Base-by-base conservation (phyloP, 2,329 filamentous ascomycete species). In the Fusarium sublunatum region DNA sequence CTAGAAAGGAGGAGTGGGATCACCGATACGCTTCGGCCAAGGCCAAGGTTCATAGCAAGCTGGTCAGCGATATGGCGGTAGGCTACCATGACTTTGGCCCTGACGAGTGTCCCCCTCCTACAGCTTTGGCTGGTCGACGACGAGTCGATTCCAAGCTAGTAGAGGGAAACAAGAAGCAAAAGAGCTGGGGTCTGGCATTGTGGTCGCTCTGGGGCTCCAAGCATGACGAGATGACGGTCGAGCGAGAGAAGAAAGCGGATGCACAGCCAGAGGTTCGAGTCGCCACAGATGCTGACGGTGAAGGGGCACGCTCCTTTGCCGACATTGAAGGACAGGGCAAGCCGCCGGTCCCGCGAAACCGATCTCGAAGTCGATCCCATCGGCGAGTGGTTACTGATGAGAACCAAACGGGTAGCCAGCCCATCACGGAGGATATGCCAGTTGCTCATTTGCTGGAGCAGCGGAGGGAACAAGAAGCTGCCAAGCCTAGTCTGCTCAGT, bases 171-270 rank as follows among this genome's bases (percentile, higher is more conserved):
- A 83, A 83, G 72, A 87, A 82, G 75, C 82, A 77, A 65, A 88
- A 86, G 81, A 93, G 91, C 64, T 86, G 90, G 76, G 91, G 90
- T 7, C 81, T 97, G 74, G 86, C 88, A 3, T 79, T 97, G 64
- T 98, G 94, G 94, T 91, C 88, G 45, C 81, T 89, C 2, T 96
- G 93, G 91, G 93, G 92, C 12, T 93, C 90, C 41, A 96, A 91
- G 73, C 92, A 97, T 72, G 95, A 98, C 72, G 86, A 94, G 74
- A 83, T 83, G 61, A 91, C 90, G 0, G 82, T 96, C 4, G 78
- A 81, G 42, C 79, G 86, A 4, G 86, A 88, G 72, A 74, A 83
- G 48, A 81, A 82, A 62, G 82, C 82, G 1, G 80, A 82, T 3
- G 75, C 77, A 54, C 69, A 74, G 25, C 69, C 73, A 2, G 72